Percentiles rank a stretch among this genome's conserved stretches.
Evolutionary conservation across 441 rosid genomes (phyloP).

Genomic region (Biscutella laevigata): DNA sequence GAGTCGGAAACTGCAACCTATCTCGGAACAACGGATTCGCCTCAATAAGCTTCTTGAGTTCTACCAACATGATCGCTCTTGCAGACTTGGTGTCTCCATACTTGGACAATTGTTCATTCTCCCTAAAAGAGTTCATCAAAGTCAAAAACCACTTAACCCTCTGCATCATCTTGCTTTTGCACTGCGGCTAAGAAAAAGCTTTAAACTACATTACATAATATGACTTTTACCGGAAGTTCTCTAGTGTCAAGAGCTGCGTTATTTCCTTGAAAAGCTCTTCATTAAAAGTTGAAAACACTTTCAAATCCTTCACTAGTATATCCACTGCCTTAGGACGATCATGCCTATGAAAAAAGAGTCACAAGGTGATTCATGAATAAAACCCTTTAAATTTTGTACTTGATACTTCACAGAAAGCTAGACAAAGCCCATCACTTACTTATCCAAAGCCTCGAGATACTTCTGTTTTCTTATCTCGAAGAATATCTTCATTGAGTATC

Average conservation of each 20-base stretch:
- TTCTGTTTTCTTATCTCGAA: slow-evolving; percentile 98
- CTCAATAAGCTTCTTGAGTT: slow-evolving; percentile 95
- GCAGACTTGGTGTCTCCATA: slow-evolving; percentile 93
- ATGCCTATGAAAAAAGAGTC: slow-evolving; percentile 51
- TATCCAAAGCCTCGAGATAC: slow-evolving; percentile 96
- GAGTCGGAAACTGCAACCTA: slow-evolving; percentile 86
- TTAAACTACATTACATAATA: too few relatives aligned
- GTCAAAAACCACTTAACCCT: neutral
- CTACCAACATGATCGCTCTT: slow-evolving; percentile 89
- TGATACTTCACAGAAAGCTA: too few relatives aligned
- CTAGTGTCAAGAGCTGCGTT: slow-evolving; percentile 85
- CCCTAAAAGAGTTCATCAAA: too few relatives aligned
- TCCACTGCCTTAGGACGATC: slow-evolving; percentile 96
- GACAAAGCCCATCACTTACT: slow-evolving; percentile 44
- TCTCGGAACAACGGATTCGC: slow-evolving; percentile 94
- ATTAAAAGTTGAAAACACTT: slow-evolving; percentile 89
- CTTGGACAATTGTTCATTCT: slow-evolving; percentile 91
- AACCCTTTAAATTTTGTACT: too few relatives aligned
- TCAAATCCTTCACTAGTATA: slow-evolving; percentile 82
- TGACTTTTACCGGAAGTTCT: slow-evolving; percentile 87
- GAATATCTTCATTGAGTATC: slow-evolving; percentile 97
- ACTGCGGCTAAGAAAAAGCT: too few relatives aligned
- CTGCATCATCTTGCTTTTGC: neutral
- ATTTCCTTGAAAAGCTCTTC: slow-evolving; percentile 98
- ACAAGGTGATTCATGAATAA: too few relatives aligned